Conservation (phyloP, 495 filamentous ascomycete genomes). For the Oidiodendron maius region DNA sequence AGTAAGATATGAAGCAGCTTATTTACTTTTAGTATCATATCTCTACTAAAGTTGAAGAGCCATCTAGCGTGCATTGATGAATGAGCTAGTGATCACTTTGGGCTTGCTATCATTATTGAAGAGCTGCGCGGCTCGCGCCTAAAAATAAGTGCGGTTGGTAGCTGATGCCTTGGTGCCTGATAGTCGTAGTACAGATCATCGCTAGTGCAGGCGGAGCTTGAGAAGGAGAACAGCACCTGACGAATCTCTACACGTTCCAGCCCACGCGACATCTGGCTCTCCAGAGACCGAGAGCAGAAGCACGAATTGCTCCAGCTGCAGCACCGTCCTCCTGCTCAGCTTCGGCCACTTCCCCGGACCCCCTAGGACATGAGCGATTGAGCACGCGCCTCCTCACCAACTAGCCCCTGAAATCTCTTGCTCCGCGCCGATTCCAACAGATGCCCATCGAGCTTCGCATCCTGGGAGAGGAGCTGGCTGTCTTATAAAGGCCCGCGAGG, state of each 20-base stretch:
- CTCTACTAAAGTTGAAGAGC: too few relatives aligned
- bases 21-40: too few relatives aligned
- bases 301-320: background rate
- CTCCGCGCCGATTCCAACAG: conserved; percentile 15
- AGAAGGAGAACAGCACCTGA: background rate
- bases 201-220: background rate
- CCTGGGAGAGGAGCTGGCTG: conserved; percentile 1
- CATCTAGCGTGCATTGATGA: too few relatives aligned
- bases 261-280: background rate
- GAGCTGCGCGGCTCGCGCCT: too few relatives aligned
- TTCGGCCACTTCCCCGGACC: background rate
- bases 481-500: conserved; percentile 1
- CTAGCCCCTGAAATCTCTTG: background rate
- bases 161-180: background rate
- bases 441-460: conserved; percentile 8
- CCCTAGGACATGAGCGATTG: conserved; percentile 11
- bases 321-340: background rate
- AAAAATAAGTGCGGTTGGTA: too few relatives aligned
- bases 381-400: conserved; percentile 1
- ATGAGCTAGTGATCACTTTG: too few relatives aligned
- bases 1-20: too few relatives aligned
- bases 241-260: background rate
- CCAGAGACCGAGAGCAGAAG: background rate
- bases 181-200: background rate
- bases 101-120: too few relatives aligned